Conservation (phyloP, 345 rosid species). For the Citrus australasica region DNA sequence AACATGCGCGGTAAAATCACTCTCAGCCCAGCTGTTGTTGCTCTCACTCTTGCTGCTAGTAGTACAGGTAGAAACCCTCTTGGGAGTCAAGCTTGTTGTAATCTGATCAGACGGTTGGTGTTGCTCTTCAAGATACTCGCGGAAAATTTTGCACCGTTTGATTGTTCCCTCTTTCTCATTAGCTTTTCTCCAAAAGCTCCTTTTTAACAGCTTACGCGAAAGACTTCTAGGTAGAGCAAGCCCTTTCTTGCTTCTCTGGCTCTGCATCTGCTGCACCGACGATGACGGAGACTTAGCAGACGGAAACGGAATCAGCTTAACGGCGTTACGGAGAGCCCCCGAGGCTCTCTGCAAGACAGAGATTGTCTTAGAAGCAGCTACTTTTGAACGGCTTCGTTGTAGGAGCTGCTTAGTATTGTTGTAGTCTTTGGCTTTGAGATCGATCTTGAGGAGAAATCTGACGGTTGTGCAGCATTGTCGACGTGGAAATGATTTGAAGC, state of each 20-base stretch:
- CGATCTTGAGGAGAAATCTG: conserved; percentile 63
- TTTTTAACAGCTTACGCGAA: conserved; percentile 46
- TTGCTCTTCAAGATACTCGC: conserved; percentile 41
- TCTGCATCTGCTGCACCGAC: not conserved
- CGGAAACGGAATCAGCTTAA: conserved; percentile 54
- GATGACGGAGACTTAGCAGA: conserved; percentile 31
- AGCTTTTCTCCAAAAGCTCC: conserved; percentile 51
- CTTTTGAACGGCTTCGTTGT: conserved; percentile 23
- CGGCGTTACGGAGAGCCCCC: conserved; percentile 50
- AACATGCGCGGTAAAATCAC: conserved; percentile 37
- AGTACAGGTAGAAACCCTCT: conserved; percentile 22
- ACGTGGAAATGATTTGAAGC: conserved; percentile 86
- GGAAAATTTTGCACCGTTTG: conserved; percentile 47
- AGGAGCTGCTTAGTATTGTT: conserved; percentile 17
- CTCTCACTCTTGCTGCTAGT: conserved; percentile 22
- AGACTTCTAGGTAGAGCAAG: conserved; percentile 38
- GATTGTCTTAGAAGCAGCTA: conserved; percentile 35
- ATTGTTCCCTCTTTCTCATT: conserved; percentile 17
- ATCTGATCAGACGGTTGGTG: conserved; percentile 33
- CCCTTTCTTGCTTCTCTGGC: conserved; percentile 1
- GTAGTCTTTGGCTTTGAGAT: conserved; percentile 33
- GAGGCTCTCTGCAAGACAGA: conserved; percentile 68
- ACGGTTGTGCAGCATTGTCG: conserved; percentile 59
- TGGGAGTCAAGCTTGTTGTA: not conserved
- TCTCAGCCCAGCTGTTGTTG: conserved; percentile 40